phyloP scores from a whole-genome alignment of 495 filamentous ascomycete genomes.

The Lasiosphaeria ovina region DNA sequence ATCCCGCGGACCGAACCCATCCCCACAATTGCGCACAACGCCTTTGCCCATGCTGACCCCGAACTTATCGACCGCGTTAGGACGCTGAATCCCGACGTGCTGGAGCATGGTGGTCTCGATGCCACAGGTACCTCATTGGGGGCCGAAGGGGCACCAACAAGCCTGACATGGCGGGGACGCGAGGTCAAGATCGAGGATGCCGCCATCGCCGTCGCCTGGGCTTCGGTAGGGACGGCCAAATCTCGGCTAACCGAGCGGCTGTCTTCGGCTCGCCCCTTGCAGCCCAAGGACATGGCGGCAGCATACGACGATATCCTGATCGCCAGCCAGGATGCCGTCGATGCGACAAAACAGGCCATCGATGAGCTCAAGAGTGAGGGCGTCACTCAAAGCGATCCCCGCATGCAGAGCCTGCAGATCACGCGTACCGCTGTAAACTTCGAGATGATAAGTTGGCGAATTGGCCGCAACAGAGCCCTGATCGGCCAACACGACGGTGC shows the following conservation, averaged over 20 bases:
- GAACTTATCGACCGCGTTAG: conserved; percentile 65
- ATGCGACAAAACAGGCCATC: conserved; percentile 87
- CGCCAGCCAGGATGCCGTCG: conserved; percentile 89
- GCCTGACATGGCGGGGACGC: conserved; percentile 84
- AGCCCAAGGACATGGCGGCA: conserved; percentile 61
- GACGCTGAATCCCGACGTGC: conserved; percentile 65
- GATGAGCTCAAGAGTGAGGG: conserved; percentile 84
- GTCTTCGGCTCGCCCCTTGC: conserved; percentile 53
- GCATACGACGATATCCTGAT: conserved; percentile 91
- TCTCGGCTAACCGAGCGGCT: conserved; percentile 58
- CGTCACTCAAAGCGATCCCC: conserved; percentile 75
- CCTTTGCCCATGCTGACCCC: conserved; percentile 63
- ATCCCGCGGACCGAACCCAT: conserved; percentile 80
- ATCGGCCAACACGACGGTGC: conserved; percentile 77
- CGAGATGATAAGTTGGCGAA: conserved; percentile 87
- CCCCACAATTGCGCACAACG: conserved; percentile 69
- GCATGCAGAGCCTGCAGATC: conserved; percentile 91
- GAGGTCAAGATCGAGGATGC: conserved; percentile 88
- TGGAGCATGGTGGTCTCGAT: conserved; percentile 62
- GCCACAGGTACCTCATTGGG: conserved; percentile 53
- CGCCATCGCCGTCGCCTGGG: conserved; percentile 75
- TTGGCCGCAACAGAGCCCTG: conserved; percentile 87
- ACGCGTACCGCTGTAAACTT: conserved; percentile 92
- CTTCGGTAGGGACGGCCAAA: conserved; percentile 54
- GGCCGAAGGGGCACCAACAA: conserved; percentile 64